phyloP scores from a whole-genome alignment of 805 yeast species.

The Scheffersomyces spartinae region DNA sequence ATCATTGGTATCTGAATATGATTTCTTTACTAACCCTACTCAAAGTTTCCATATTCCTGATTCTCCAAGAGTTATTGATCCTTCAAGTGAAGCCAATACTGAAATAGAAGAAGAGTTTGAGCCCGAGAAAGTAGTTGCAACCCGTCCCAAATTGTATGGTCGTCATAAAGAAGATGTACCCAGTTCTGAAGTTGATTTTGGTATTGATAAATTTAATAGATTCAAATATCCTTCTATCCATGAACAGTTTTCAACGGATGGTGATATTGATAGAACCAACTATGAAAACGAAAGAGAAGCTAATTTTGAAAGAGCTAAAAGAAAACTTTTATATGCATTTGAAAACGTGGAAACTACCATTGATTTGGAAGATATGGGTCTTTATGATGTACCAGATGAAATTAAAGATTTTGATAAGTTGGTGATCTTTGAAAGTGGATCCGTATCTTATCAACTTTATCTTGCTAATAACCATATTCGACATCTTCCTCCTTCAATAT shows the following conservation, averaged over 20 bases:
- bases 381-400: slow-evolving; percentile 29
- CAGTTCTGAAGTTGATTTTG: slow-evolving; percentile 34
- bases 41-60: slow-evolving; percentile 1
- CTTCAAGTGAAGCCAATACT: neutral
- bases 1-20: slow-evolving; percentile 21
- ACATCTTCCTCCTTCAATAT: slow-evolving; percentile 22
- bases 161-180: too few relatives aligned
- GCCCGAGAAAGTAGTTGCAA: too few relatives aligned
- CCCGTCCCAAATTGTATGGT: too few relatives aligned
- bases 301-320: slow-evolving; percentile 14
- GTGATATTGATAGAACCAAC: slow-evolving; percentile 11
- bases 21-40: slow-evolving; percentile 14
- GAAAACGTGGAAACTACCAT: slow-evolving; percentile 24
- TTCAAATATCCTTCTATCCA: slow-evolving; percentile 13
- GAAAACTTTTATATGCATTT: slow-evolving; percentile 22
- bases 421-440: slow-evolving; percentile 21
- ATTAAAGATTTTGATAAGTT: slow-evolving; percentile 28
- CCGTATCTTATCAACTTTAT: slow-evolving; percentile 22
- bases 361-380: slow-evolving; percentile 22
- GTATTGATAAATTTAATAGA: slow-evolving; percentile 31
- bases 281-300: slow-evolving; percentile 3
- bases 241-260: slow-evolving; percentile 1
- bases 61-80: slow-evolving; percentile 1
- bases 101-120: slow-evolving; percentile 4
- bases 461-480: slow-evolving; percentile 22